Percentiles rank a stretch among this genome's conserved stretches.
These are phyloP conservation scores for Nothomitra cinnamomea DNA, from an alignment of 2,329 filamentous ascomycete species.

Conservation along the genomic window DNA sequence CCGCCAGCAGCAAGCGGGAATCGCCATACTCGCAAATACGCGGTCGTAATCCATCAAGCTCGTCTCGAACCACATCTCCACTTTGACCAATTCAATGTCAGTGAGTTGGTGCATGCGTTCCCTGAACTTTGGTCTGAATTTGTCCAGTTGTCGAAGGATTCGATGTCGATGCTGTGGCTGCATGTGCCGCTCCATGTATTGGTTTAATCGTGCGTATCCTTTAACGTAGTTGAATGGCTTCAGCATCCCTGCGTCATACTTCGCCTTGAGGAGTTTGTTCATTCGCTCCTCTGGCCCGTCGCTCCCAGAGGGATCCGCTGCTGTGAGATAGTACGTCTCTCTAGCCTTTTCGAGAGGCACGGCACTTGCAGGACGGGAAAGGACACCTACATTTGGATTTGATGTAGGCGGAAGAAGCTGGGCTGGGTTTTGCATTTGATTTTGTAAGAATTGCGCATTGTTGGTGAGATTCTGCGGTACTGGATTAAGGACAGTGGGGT, in stretches of 20 bases:
- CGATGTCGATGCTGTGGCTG: conserved; percentile 69
- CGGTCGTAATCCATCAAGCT: conserved; percentile 96
- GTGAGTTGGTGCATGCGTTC: conserved; percentile 86
- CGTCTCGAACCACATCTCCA: conserved; percentile 98
- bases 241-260: conserved; percentile 86
- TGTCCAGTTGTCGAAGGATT: conserved; percentile 78
- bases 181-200: conserved; percentile 84
- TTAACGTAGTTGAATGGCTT: conserved; percentile 98
- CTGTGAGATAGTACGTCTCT: conserved; percentile 88
- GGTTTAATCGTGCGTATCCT: conserved; percentile 75
- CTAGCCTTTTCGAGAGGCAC: conserved; percentile 53
- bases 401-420: conserved; percentile 13
- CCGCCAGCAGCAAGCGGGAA: conserved; percentile 93
- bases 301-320: conserved; percentile 80
- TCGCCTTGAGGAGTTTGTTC: conserved; percentile 83
- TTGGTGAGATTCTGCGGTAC: conserved; percentile 18
- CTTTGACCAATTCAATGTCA: conserved; percentile 83
- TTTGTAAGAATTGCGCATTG: conserved; percentile 17
- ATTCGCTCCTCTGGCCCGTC: conserved; percentile 84
- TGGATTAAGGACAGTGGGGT: conserved; percentile 34
- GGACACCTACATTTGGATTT: conserved; percentile 30
- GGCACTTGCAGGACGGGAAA: conserved; percentile 42
- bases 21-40: conserved; percentile 97
- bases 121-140: conserved; percentile 87
- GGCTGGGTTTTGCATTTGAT: conserved; percentile 19